Conservation (phyloP, 2,329 filamentous ascomycete genomes). For the Paraconiothyrium brasiliense region DNA sequence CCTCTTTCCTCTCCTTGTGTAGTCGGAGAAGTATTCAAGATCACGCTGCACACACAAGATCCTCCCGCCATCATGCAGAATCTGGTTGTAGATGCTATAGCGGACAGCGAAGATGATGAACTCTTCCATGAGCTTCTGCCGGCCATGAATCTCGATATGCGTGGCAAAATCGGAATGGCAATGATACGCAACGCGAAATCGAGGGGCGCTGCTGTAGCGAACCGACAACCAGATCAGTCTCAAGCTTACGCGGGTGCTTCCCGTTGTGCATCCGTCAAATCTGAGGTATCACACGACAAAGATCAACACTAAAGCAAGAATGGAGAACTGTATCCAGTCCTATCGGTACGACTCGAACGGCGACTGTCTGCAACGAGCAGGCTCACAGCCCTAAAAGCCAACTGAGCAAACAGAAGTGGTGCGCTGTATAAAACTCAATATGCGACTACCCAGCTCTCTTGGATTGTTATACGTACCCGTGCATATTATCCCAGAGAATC, state of each 20-base stretch:
- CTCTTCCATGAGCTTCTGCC: neutral
- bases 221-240: neutral
- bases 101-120: slow-evolving; percentile 9
- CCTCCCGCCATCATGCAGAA: slow-evolving; percentile 23
- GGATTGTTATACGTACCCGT: too few species aligned
- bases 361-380: neutral
- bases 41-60: slow-evolving; percentile 25
- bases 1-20: slow-evolving; percentile 12
- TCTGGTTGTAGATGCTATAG: slow-evolving; percentile 28
- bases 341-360: neutral
- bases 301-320: neutral
- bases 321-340: neutral
- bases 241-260: neutral
- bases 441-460: too few species aligned
- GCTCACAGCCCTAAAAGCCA: neutral
- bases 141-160: slow-evolving; percentile 6
- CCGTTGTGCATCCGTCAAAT: neutral
- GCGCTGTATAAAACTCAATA: too few species aligned
- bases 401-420: neutral
- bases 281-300: neutral
- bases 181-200: neutral
- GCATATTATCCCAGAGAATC: too few species aligned
- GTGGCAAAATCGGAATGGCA: slow-evolving; percentile 3
- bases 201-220: neutral
- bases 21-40: slow-evolving; percentile 27